Evolutionary conservation across 148 eudicot species (phyloP), one percentile per base, ranked within the genome.

Genomic region (Rhododendron williamsianum): DNA sequence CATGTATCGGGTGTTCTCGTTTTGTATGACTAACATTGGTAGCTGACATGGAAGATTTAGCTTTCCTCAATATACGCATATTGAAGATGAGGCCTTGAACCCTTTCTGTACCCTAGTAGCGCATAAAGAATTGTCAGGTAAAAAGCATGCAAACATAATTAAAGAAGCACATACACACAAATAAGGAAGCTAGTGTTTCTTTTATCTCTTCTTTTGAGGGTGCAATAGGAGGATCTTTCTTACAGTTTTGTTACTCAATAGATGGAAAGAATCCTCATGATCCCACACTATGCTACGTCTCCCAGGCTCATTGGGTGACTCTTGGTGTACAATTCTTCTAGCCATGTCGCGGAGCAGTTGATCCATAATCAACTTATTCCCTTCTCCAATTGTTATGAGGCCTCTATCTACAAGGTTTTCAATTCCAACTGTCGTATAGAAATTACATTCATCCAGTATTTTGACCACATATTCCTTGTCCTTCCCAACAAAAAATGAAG

Each of bases 291-390:
- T 81, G 46, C 83, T 81, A 18, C 71, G 48, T 36, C 52, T 56
- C 45, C 83, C 83, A 56, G 83, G 83, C 25, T 81, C 83, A 7
- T 81, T n/a, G 6, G 69, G 83, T 35, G 83, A 56, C 45, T 81
- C 83, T 54, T 56, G 69, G 46, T 18, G 48, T 52, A 81, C 23
- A 81, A 54, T 54, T 30, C 33, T 56, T 56, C 46, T 56, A 35
- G 46, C 83, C 83, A 81, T 81, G 46, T 81, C 43, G 6, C 25
- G 49, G 46, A 81, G 71, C 45, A 81, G 3, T 81, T 81, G 83
- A 56, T 81, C 46, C 71, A 81, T 56, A 10, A 56, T 56, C 71
- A 81, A 9, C 71, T 81, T 81, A 33, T 56, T 56, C 12, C 83
- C 45, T 33, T 56, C 38, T 54, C 46, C 48, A 54, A 81, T 56